These are phyloP conservation scores for Erythrobasidium yunnanense DNA, from an alignment of 768 basidiomycete genomes.

Conservation along the genomic window DNA sequence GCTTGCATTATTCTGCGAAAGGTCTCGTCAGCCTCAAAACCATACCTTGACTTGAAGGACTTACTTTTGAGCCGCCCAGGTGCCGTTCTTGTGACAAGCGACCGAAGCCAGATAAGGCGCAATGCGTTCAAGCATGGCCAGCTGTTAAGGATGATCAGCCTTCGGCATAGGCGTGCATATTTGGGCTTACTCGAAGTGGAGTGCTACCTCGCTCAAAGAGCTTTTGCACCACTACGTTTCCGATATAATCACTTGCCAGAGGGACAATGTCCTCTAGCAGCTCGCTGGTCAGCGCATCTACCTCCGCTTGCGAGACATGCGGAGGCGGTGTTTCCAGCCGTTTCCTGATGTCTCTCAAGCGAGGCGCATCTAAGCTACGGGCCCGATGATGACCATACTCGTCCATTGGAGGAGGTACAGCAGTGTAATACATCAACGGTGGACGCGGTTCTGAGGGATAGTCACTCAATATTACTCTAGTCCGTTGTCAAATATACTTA, in stretches of 20 bases:
- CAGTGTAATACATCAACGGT: constrained; percentile 90
- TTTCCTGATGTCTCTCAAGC: constrained; percentile 86
- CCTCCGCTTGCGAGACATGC: constrained; percentile 57
- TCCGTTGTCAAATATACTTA: constrained; percentile 44
- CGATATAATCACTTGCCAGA: constrained; percentile 93
- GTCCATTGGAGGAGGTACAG: constrained; percentile 70
- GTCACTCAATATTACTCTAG: background rate
- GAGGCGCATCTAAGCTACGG: constrained; percentile 72
- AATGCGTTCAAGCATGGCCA: constrained; percentile 87
- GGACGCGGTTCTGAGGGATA: constrained; percentile 66
- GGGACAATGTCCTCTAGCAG: constrained; percentile 92
- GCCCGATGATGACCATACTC: constrained; percentile 32
- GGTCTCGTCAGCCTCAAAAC: background rate
- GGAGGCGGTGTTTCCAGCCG: constrained; percentile 81
- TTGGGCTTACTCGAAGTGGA: constrained; percentile 45
- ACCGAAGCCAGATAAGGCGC: constrained; percentile 90
- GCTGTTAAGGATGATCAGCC: constrained; percentile 41
- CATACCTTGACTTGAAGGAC: background rate
- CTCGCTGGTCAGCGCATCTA: constrained; percentile 79
- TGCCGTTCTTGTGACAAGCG: constrained; percentile 91
- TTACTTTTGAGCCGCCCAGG: constrained; percentile 92
- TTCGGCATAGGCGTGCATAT: background rate
- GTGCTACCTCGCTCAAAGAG: constrained; percentile 81
- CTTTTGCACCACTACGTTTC: constrained; percentile 88
- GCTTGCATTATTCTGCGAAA: background rate